phyloP scores from a whole-genome alignment of 805 yeast genomes.

The Zygosaccharomyces bisporus region DNA sequence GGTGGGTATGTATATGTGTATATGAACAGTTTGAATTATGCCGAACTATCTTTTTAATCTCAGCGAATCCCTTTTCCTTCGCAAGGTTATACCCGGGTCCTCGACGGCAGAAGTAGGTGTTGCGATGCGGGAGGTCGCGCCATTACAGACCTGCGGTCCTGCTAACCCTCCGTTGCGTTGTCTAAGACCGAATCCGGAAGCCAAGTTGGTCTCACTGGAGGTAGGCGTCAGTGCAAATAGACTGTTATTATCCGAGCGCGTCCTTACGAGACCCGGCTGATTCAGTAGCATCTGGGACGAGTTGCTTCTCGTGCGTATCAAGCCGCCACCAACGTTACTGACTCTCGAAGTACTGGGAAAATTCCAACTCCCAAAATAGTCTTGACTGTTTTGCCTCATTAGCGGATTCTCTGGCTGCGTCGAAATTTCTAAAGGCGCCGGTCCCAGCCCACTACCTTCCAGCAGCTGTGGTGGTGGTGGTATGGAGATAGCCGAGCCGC shows the following conservation, averaged over 20 bases:
- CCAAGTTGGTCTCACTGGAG: conserved; percentile 11
- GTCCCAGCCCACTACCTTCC: conserved; percentile 10
- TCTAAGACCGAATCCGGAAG: conserved; percentile 1
- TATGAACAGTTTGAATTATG: not conserved
- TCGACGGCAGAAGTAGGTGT: not conserved
- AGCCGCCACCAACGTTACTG: conserved; percentile 7
- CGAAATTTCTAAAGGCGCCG: conserved; percentile 13
- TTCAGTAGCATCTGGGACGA: conserved; percentile 21
- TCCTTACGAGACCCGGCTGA: conserved; percentile 18
- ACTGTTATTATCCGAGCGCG: conserved; percentile 21
- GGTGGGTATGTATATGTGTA: not conserved
- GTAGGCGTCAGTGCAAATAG: conserved; percentile 23
- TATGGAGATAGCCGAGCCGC: conserved; percentile 26
- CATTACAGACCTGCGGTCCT: conserved; percentile 5
- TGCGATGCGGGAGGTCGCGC: not conserved
- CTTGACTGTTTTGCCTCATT: conserved; percentile 12
- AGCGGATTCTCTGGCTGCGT: conserved; percentile 10
- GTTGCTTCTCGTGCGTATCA: conserved; percentile 26
- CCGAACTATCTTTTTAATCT: conserved; percentile 12
- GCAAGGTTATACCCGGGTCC: conserved; percentile 6
- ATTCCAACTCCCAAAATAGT: conserved; percentile 11
- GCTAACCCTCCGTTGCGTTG: conserved; percentile 5
- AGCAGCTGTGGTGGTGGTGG: conserved; percentile 23
- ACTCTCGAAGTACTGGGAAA: conserved; percentile 8
- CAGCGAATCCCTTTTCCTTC: conserved; percentile 16